phyloP scores from a whole-genome alignment of 2,329 filamentous ascomycete genomes.

The Hymenoscyphus infarciens region DNA sequence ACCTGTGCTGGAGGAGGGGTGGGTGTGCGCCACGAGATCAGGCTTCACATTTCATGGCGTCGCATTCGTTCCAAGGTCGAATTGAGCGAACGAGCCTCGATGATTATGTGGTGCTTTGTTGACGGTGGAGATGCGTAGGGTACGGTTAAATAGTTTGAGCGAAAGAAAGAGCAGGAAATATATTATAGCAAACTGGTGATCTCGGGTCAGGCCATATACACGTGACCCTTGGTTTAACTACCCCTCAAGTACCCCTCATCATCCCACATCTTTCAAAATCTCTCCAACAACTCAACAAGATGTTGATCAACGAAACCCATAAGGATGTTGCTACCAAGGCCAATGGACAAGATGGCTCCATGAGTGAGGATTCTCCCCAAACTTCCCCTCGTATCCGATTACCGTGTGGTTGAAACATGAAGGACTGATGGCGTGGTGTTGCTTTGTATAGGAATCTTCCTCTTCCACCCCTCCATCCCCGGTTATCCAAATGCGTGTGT shows the following conservation, averaged over 20 bases:
- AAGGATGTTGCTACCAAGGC: slow-evolving; percentile 57
- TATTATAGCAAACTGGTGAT: no score
- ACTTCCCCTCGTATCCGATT: background rate
- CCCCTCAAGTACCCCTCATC: no score
- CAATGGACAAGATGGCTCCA: slow-evolving; percentile 49
- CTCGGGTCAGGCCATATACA: no score
- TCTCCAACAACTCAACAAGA: slow-evolving; percentile 33
- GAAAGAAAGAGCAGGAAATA: no score
- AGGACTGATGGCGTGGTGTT: background rate
- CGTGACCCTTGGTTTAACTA: no score
- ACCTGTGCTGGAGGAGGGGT: background rate
- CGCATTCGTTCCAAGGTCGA: background rate
- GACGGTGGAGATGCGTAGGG: no score
- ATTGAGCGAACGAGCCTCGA: background rate
- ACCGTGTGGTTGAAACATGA: slow-evolving; percentile 5
- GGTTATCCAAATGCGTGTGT: slow-evolving; percentile 80
- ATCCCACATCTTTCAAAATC: no score
- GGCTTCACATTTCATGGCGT: background rate
- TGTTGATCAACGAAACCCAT: slow-evolving; percentile 58
- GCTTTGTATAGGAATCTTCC: slow-evolving; percentile 67
- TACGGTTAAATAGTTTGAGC: no score
- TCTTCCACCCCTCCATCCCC: slow-evolving; percentile 82
- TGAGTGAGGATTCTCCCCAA: slow-evolving; percentile 42
- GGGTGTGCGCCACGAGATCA: background rate
- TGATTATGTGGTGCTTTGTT: no score